Evolutionary conservation across 202 grass and related monocot genomes (phyloP), one percentile per base, ranked within the genome.

Genomic region (Saccharum hybrid): DNA sequence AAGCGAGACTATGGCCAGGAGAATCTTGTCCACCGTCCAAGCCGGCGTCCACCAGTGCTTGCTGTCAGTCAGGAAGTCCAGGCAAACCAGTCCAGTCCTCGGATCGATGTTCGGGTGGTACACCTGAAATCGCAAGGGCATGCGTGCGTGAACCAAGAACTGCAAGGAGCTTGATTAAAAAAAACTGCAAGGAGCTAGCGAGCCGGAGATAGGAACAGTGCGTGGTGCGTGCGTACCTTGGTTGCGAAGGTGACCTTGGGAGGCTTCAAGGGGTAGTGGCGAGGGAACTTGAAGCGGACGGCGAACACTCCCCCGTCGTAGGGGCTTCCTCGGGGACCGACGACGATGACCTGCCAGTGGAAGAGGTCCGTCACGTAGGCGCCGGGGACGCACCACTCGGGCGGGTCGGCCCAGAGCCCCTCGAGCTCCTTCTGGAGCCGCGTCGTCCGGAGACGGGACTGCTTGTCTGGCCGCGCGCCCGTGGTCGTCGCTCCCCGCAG

Each of bases 341-440:
- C 40, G 41, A 71, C 41, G 41, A 30, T 6, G 68, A 28, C 68
- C 21, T 28, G 40, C 68, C 68, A 71, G 41, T 22, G 22, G 68
- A 46, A 12, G 68, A 45, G 68, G 68, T 46, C 68, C 6, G 68
- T 46, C 22, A 22, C 68, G 68, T 71, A 41, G 40, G 68, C 68
- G 41, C 68, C 41, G 41, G 68, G 68, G 41, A 71, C 3, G 68
- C 68, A 71, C 68, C 68, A 46, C 68, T 71, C 68, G 21, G 68
- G 68, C 41, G 68, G 11, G 41, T 71, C 68, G 21, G 22, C 12
- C 68, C 68, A 28, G 6, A 71, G 40, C 68, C 39, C 0, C 6
- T 71, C 68, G 12, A 71, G 68, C 41, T 48, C 68, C 68, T 6
- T 46, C 41, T 71, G 40, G 13, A 71, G 68, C 41, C 68, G 68